Percentiles rank a stretch among this genome's conserved stretches.
Evolutionary conservation across 305 asterid species (phyloP).

Genomic region (Ilex paraguariensis): DNA sequence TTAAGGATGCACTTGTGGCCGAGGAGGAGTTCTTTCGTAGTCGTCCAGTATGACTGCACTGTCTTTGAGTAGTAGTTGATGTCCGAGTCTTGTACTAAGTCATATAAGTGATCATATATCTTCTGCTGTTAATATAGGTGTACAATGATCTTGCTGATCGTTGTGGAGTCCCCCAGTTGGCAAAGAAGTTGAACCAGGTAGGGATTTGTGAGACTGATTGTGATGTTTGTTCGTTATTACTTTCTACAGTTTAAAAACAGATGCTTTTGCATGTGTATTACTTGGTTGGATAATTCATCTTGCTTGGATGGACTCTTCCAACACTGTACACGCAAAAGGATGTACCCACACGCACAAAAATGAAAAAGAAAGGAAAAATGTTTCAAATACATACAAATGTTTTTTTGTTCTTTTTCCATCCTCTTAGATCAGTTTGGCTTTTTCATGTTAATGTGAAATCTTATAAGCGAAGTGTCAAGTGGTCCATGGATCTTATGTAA

Average conservation of each 20-base stretch:
- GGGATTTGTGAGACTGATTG: slow-evolving; percentile 2
- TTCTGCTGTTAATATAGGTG: slow-evolving; percentile 43
- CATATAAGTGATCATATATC: neutral
- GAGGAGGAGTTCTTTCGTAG: slow-evolving; percentile 95
- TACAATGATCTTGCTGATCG: slow-evolving; percentile 82
- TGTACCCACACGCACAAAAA: neutral
- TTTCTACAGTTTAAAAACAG: neutral
- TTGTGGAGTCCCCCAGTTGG: slow-evolving; percentile 88
- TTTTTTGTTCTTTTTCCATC: neutral
- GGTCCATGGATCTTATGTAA: slow-evolving; percentile 9
- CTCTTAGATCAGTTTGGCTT: neutral
- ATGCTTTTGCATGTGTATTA: neutral
- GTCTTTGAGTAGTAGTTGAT: slow-evolving; percentile 22
- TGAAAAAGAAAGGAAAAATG: neutral
- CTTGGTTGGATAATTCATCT: neutral
- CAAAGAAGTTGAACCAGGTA: slow-evolving; percentile 99
- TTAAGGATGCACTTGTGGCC: slow-evolving; percentile 87
- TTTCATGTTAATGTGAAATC: neutral
- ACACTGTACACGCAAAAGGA: neutral
- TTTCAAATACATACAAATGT: neutral
- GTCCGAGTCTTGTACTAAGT: neutral
- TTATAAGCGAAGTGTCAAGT: neutral
- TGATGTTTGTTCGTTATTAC: slow-evolving; percentile 1
- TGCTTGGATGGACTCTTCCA: neutral
- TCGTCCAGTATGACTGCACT: slow-evolving; percentile 60